Percentiles rank a stretch among this genome's conserved stretches.
phyloP scores from a whole-genome alignment of 2,329 filamentous ascomycete species.

The Lasiodiplodia hormozganensis region DNA sequence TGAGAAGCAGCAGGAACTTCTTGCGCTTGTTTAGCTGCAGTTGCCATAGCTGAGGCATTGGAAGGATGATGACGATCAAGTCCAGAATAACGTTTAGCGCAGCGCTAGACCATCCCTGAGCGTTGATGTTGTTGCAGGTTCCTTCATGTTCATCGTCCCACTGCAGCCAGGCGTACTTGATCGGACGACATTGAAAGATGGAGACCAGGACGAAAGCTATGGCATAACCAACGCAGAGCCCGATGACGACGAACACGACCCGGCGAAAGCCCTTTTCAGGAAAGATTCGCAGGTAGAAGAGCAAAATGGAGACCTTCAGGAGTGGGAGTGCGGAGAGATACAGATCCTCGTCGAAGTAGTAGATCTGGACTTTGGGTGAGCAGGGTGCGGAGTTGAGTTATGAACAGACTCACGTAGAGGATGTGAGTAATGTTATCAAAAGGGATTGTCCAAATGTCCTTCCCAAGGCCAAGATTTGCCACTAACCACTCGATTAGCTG shows the following conservation, averaged over 20 bases:
- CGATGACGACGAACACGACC: conserved; percentile 37
- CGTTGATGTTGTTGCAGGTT: conserved; percentile 43
- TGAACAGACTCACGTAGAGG: conserved; percentile 37
- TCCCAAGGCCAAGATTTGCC: conserved; percentile 54
- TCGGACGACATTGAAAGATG: conserved; percentile 35
- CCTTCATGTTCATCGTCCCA: conserved; percentile 38
- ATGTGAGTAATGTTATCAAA: conserved; percentile 54
- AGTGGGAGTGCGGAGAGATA: conserved; percentile 45
- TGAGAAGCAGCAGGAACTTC: conserved; percentile 44
- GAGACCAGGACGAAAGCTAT: conserved; percentile 34
- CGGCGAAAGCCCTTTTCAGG: conserved; percentile 38
- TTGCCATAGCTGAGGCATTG: conserved; percentile 39
- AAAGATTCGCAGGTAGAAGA: conserved; percentile 46
- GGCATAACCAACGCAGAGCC: conserved; percentile 36
- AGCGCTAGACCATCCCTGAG: conserved; percentile 42
- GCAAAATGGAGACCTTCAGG: conserved; percentile 45
- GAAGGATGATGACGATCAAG: conserved; percentile 39
- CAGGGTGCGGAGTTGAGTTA: background rate
- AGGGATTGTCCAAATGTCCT: conserved; percentile 59
- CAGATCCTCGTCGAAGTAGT: conserved; percentile 41
- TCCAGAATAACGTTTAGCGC: conserved; percentile 42
- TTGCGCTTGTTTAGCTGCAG: conserved; percentile 41
- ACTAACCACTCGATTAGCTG: conserved; percentile 25
- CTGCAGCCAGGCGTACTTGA: conserved; percentile 35
- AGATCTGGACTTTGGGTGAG: conserved; percentile 20